Evolutionary conservation across 768 basidiomycete species (phyloP).

Genomic region (Serendipita vermifera): DNA sequence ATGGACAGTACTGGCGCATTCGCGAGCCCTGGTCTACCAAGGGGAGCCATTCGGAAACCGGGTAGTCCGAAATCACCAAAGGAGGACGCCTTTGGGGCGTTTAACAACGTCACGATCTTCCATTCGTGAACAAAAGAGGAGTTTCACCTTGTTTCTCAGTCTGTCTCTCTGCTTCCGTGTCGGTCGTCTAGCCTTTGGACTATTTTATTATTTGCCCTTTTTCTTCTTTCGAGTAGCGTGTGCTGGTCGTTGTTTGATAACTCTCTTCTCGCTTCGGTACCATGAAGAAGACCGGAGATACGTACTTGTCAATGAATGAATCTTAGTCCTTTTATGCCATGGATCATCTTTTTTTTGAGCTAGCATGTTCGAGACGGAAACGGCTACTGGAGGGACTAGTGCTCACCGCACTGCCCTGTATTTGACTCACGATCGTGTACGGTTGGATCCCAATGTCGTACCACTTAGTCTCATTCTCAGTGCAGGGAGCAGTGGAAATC

Average conservation of each 20-base stretch:
- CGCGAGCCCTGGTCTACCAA: conserved; percentile 7
- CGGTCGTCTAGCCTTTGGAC: background rate
- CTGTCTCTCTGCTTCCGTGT: no score
- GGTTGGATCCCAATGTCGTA: no score
- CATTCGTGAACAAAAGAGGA: conserved; percentile 1
- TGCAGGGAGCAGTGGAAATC: no score
- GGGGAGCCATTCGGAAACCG: no score
- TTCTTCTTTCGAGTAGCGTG: background rate
- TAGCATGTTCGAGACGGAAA: no score
- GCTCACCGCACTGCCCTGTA: no score
- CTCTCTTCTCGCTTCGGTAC: background rate
- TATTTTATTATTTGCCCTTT: background rate
- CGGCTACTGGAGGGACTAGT: no score
- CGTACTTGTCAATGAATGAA: no score
- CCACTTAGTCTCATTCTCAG: no score
- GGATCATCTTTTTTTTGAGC: no score
- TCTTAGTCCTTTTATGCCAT: no score
- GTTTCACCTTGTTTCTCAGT: background rate
- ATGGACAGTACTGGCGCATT: background rate
- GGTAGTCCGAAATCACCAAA: background rate
- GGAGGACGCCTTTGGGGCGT: background rate
- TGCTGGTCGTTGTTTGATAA: background rate
- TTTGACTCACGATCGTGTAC: no score
- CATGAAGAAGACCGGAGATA: background rate
- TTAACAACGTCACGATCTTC: conserved; percentile 7